Conservation (phyloP, 768 basidiomycete species). For the Lactifluus hygrophoroides region DNA sequence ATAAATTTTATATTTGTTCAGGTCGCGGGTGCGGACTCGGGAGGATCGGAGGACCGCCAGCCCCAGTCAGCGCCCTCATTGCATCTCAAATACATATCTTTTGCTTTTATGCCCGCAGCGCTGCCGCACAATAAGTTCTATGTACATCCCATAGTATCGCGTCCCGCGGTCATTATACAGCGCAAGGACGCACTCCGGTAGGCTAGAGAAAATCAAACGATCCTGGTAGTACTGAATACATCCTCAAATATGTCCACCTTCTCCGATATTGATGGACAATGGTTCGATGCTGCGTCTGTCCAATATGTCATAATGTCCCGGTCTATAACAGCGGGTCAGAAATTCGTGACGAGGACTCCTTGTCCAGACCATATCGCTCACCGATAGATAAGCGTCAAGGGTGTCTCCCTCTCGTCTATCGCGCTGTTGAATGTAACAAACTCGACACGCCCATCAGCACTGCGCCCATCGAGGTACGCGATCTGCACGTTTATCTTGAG, state of each 20-base stretch:
- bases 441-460: constrained; percentile 42
- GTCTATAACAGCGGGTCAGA: constrained; percentile 35
- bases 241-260: not conserved
- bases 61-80: no score
- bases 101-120: no score
- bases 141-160: no score
- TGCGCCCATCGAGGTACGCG: constrained; percentile 72
- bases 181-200: no score
- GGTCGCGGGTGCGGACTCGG: constrained; percentile 5
- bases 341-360: not conserved
- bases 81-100: no score
- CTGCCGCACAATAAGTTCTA: no score
- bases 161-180: no score
- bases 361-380: constrained; percentile 28
- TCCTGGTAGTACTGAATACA: not conserved
- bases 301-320: constrained; percentile 85
- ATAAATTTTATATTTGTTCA: constrained; percentile 10
- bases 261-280: not conserved
- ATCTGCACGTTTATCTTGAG: constrained; percentile 60
- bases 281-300: constrained; percentile 25
- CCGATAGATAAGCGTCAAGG: constrained; percentile 70
- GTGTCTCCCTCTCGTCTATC: constrained; percentile 35
- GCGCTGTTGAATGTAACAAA: constrained; percentile 58
- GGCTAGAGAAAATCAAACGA: not conserved
- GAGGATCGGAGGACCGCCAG: no score